Percentiles rank a stretch among this genome's conserved stretches.
These are phyloP conservation scores for Metarhizium brunneum DNA, from an alignment of 2,329 filamentous ascomycete species.

Conservation along the genomic window DNA sequence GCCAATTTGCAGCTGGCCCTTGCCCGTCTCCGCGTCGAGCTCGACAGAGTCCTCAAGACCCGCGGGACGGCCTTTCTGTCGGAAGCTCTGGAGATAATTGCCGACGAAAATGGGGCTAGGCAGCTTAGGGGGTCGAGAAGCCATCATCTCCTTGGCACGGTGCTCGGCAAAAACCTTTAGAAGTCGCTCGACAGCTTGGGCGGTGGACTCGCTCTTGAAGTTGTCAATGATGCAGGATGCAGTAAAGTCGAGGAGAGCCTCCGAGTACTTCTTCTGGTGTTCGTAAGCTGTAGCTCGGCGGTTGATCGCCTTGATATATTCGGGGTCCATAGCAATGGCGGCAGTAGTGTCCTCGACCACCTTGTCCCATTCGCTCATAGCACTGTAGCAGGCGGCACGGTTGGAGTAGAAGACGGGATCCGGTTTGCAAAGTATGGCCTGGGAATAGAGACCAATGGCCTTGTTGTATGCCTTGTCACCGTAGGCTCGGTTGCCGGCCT, in stretches of 20 bases:
- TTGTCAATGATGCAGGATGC: constrained; percentile 98
- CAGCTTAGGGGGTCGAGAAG: constrained; percentile 76
- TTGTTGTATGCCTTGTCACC: constrained; percentile 87
- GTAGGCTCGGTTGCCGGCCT: constrained; percentile 92
- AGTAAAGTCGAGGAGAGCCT: constrained; percentile 93
- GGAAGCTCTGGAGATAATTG: constrained; percentile 99
- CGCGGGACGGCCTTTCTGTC: constrained; percentile 65
- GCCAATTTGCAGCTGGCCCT: constrained; percentile 78
- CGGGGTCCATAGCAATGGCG: constrained; percentile 83
- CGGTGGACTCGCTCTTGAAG: constrained; percentile 85
- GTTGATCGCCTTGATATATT: constrained; percentile 97
- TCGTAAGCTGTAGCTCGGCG: constrained; percentile 95
- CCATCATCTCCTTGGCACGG: constrained; percentile 84
- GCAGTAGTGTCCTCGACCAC: constrained; percentile 96
- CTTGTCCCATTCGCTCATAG: constrained; percentile 85
- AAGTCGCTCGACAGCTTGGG: constrained; percentile 81
- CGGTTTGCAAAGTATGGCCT: constrained; percentile 93
- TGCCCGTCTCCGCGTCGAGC: constrained; percentile 66
- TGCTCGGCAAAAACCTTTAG: constrained; percentile 95
- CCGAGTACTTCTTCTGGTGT: constrained; percentile 81
- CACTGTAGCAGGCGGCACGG: constrained; percentile 94
- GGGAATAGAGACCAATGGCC: constrained; percentile 90
- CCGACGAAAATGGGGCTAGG: constrained; percentile 95
- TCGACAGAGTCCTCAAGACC: constrained; percentile 79
- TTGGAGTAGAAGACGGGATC: constrained; percentile 99